Conservation (phyloP, 371 early-diverging fungal genomes). For the Mucor circinelloides region DNA sequence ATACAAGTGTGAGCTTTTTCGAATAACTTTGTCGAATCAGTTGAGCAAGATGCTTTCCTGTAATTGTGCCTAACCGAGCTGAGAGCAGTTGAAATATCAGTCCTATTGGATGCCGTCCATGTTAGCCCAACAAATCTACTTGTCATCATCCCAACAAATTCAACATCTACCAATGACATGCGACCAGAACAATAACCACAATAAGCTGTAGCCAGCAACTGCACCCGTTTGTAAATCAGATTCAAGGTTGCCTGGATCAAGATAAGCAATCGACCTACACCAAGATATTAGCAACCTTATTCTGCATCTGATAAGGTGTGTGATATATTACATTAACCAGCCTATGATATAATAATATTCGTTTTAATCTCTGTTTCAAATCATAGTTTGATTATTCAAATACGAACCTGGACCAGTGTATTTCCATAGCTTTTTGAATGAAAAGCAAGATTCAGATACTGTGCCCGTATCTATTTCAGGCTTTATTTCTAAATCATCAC, state of each 20-base stretch:
- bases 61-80: constrained; percentile 68
- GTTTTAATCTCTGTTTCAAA: neutral
- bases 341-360: constrained; percentile 15
- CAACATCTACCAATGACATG: constrained; percentile 56
- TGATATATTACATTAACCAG: constrained; percentile 42
- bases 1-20: constrained; percentile 37
- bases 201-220: constrained; percentile 62
- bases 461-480: constrained; percentile 47
- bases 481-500: constrained; percentile 44
- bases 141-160: neutral
- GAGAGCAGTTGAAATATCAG: constrained; percentile 67
- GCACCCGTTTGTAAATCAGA: constrained; percentile 77
- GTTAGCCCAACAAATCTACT: neutral
- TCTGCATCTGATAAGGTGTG: neutral
- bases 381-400: neutral
- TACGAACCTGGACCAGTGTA: constrained; percentile 58
- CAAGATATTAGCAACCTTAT: neutral
- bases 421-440: constrained; percentile 53
- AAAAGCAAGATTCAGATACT: constrained; percentile 37
- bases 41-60: constrained; percentile 69
- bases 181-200: constrained; percentile 69
- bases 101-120: constrained; percentile 14
- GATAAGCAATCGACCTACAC: constrained; percentile 68
- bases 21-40: constrained; percentile 56
- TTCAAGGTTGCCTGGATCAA: constrained; percentile 80